Percentiles rank a stretch among this genome's conserved stretches.
Conservation (phyloP, 306 rosid species). For the Citrullus colocynthis region DNA sequence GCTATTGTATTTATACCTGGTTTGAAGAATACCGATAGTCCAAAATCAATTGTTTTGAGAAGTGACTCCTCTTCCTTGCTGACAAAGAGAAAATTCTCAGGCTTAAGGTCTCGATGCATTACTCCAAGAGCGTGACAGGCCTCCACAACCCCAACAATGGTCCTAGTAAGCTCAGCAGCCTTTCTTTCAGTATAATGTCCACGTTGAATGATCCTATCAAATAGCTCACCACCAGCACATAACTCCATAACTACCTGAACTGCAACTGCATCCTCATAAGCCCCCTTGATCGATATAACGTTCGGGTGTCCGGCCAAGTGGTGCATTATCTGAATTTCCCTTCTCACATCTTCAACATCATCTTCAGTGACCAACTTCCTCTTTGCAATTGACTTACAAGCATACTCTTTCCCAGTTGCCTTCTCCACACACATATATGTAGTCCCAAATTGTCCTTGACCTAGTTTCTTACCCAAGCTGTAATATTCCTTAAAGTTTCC, state of each 20-base stretch:
- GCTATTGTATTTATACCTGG: slow-evolving; percentile 50
- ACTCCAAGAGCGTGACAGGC: slow-evolving; percentile 91
- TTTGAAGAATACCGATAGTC: slow-evolving; percentile 81
- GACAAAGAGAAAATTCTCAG: slow-evolving; percentile 89
- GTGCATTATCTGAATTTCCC: slow-evolving; percentile 99
- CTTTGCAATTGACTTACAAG: slow-evolving; percentile 92
- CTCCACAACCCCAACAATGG: slow-evolving; percentile 92
- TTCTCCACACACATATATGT: slow-evolving; percentile 78
- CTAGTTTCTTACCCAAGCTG: slow-evolving; percentile 64
- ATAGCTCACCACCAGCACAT: slow-evolving; percentile 97
- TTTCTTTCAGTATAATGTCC: slow-evolving; percentile 92
- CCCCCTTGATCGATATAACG: slow-evolving; percentile 90
- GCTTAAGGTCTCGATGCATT: slow-evolving; percentile 97
- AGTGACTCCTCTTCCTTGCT: slow-evolving; percentile 80
- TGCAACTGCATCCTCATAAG: slow-evolving; percentile 85
- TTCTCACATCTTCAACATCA: slow-evolving; percentile 95
- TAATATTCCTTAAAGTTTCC: slow-evolving; percentile 66
- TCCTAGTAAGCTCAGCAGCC: slow-evolving; percentile 87
- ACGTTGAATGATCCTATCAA: slow-evolving; percentile 83
- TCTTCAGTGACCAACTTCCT: slow-evolving; percentile 73
- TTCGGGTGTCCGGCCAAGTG: slow-evolving; percentile 85
- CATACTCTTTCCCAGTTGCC: slow-evolving; percentile 61
- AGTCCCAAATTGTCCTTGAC: slow-evolving; percentile 90
- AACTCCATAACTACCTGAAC: slow-evolving; percentile 97
- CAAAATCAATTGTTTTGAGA: slow-evolving; percentile 94